These are phyloP conservation scores for Rhododendron ferrugineum DNA, from an alignment of 148 eudicot species.

Conservation along the genomic window DNA sequence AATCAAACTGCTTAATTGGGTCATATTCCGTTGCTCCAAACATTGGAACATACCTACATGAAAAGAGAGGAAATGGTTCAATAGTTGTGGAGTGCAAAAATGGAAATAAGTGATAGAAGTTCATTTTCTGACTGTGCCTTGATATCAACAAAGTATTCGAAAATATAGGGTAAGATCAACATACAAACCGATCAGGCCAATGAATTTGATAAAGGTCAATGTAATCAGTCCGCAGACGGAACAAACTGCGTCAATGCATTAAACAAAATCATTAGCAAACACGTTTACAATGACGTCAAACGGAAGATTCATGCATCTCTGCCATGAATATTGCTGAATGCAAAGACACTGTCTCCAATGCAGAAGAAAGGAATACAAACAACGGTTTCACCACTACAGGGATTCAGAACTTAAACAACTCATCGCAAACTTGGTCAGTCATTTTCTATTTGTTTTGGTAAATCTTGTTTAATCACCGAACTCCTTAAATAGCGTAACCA, in stretches of 20 bases:
- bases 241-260: conserved; percentile 45
- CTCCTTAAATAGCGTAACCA: neutral
- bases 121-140: neutral
- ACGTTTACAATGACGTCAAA: neutral
- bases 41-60: conserved; percentile 85
- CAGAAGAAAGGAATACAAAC: neutral
- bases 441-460: neutral
- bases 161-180: conserved; percentile 21
- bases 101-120: neutral
- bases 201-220: conserved; percentile 87
- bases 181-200: conserved; percentile 98
- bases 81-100: neutral
- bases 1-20: conserved; percentile 40
- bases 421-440: neutral
- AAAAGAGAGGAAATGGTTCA: conserved; percentile 9
- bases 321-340: neutral
- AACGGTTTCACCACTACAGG: neutral
- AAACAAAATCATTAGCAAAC: neutral
- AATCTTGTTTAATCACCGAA: neutral
- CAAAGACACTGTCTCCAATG: neutral
- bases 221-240: conserved; percentile 65
- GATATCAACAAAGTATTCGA: neutral
- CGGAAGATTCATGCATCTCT: neutral
- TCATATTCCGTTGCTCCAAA: conserved; percentile 91
- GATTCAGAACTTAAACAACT: neutral